Evolutionary conservation across 2,329 filamentous ascomycete species (phyloP).

Genomic region (Stagonosporopsis vannaccii): DNA sequence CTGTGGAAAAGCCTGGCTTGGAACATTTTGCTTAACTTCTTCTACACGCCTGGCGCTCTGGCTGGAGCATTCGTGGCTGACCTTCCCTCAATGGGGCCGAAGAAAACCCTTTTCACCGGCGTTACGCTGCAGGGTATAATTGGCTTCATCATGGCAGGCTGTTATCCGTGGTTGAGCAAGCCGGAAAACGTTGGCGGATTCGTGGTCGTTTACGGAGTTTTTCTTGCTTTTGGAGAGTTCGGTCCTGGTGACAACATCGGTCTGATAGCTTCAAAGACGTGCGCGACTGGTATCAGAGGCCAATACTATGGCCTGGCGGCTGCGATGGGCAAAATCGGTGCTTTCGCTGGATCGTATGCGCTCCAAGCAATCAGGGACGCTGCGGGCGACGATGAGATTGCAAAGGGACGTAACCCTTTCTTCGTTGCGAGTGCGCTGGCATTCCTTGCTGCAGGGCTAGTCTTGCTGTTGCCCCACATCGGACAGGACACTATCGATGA

Average conservation of each 20-base stretch:
- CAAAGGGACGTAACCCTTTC: constrained; percentile 84
- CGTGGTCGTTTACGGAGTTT: constrained; percentile 80
- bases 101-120: constrained; percentile 74
- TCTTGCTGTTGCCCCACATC: constrained; percentile 77
- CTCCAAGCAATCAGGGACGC: constrained; percentile 68
- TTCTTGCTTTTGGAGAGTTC: constrained; percentile 78
- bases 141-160: constrained; percentile 88
- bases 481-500: constrained; percentile 81
- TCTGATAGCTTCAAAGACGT: constrained; percentile 84
- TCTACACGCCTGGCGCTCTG: constrained; percentile 85
- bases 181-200: constrained; percentile 75
- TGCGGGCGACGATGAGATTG: constrained; percentile 43
- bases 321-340: constrained; percentile 77
- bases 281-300: constrained; percentile 85
- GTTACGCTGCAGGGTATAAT: constrained; percentile 77
- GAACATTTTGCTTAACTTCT: constrained; percentile 87
- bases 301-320: constrained; percentile 76
- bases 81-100: constrained; percentile 71
- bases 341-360: constrained; percentile 85
- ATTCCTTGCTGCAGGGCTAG: constrained; percentile 70
- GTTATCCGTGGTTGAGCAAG: constrained; percentile 73
- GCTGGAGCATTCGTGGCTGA: constrained; percentile 80
- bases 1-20: constrained; percentile 85
- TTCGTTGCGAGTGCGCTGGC: constrained; percentile 82
- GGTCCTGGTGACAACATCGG: constrained; percentile 94